phyloP scores from a whole-genome alignment of 2,329 filamentous ascomycete genomes.

The Colletotrichum truncatum region DNA sequence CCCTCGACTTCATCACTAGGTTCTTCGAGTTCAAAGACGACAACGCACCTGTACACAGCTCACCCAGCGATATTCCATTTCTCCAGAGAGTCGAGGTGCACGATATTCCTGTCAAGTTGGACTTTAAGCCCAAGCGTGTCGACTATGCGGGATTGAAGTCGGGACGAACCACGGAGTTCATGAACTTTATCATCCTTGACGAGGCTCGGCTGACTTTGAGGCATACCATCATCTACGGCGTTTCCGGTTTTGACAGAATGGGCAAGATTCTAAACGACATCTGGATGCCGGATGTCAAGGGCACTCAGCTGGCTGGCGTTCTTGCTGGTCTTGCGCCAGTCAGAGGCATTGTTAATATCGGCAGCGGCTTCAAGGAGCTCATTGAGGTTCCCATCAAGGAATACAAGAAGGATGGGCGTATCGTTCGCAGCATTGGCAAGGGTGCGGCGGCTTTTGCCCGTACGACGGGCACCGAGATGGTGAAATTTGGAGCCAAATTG shows the following conservation, averaged over 20 bases:
- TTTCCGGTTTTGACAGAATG: slow-evolving; percentile 88
- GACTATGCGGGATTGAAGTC: slow-evolving; percentile 94
- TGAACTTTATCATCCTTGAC: slow-evolving; percentile 97
- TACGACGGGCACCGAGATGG: slow-evolving; percentile 93
- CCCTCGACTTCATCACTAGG: slow-evolving; percentile 93
- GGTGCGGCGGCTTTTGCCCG: slow-evolving; percentile 90
- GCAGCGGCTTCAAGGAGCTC: slow-evolving; percentile 85
- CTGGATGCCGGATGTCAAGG: slow-evolving; percentile 93
- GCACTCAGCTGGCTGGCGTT: slow-evolving; percentile 88
- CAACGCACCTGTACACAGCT: slow-evolving; percentile 59
- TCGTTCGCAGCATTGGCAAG: slow-evolving; percentile 91
- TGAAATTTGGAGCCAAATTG: slow-evolving; percentile 92
- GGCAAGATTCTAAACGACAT: slow-evolving; percentile 93
- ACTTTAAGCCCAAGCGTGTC: slow-evolving; percentile 98
- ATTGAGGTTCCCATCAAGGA: slow-evolving; percentile 91
- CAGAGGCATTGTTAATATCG: slow-evolving; percentile 90
- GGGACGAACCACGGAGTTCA: slow-evolving; percentile 95
- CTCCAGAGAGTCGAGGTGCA: slow-evolving; percentile 90
- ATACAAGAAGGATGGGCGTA: slow-evolving; percentile 91
- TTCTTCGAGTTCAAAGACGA: slow-evolving; percentile 99
- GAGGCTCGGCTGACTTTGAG: slow-evolving; percentile 85
- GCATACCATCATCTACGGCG: slow-evolving; percentile 91
- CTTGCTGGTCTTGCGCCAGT: slow-evolving; percentile 90
- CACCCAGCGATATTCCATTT: slow-evolving; percentile 81
- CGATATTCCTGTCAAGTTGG: slow-evolving; percentile 81